phyloP scores from a whole-genome alignment of 176 grass and related monocot species.

The Ananas comosus region DNA sequence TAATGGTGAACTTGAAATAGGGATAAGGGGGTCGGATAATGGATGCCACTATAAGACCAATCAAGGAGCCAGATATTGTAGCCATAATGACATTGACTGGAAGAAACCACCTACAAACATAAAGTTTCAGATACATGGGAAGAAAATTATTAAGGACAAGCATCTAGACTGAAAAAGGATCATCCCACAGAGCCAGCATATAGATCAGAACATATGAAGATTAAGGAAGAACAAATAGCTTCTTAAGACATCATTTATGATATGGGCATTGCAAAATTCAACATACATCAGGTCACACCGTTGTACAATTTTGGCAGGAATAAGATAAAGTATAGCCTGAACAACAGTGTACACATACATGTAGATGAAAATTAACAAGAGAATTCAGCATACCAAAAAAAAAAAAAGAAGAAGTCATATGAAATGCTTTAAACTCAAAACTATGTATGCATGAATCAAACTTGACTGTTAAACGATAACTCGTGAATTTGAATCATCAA shows the following conservation, averaged over 20 bases:
- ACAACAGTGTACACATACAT: too few species aligned
- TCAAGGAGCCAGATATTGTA: constrained; percentile 66
- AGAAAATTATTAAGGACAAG: background rate
- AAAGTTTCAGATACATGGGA: background rate
- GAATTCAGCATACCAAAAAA: too few species aligned
- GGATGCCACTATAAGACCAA: constrained; percentile 81
- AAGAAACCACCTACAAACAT: constrained; percentile 91
- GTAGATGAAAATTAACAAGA: too few species aligned
- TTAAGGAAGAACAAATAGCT: background rate
- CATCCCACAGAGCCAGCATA: background rate
- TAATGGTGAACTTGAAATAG: constrained; percentile 97
- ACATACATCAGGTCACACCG: background rate
- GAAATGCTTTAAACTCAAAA: too few species aligned
- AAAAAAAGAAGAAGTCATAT: too few species aligned
- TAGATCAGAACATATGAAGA: background rate
- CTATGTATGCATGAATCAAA: background rate
- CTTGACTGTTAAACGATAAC: background rate
- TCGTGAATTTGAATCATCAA: background rate
- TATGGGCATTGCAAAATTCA: background rate
- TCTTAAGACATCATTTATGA: background rate
- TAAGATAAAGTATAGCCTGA: too few species aligned
- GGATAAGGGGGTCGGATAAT: constrained; percentile 88
- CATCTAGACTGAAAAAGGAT: background rate
- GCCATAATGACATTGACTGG: constrained; percentile 86
- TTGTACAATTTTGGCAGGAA: too few species aligned